Evolutionary conservation across 768 basidiomycete species (phyloP).

Genomic region (Boletus subcaerulescens): DNA sequence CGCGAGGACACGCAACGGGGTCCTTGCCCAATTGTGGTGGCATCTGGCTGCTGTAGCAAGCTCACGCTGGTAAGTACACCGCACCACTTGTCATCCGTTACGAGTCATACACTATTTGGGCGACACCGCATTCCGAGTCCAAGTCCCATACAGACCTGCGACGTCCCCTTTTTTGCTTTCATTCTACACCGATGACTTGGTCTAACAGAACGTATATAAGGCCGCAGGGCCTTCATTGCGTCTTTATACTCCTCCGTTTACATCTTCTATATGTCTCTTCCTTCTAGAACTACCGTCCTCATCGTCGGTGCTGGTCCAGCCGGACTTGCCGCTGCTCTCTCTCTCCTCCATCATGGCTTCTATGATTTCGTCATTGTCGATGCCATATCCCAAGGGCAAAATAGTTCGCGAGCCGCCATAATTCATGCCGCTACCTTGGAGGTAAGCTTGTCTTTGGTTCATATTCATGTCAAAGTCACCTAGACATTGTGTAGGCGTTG

Average conservation of each 20-base stretch:
- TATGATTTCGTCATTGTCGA: slow-evolving; percentile 46
- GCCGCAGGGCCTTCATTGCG: too few species aligned
- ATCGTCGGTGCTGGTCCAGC: slow-evolving; percentile 51
- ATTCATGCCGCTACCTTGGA: slow-evolving; percentile 54
- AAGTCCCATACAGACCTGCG: too few species aligned
- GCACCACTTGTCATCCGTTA: too few species aligned
- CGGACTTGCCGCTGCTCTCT: slow-evolving; percentile 46
- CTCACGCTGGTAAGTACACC: too few species aligned
- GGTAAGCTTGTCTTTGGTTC: slow-evolving; percentile 26
- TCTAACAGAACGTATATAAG: not conserved
- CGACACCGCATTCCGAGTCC: too few species aligned
- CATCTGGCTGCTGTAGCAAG: too few species aligned
- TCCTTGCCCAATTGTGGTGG: too few species aligned
- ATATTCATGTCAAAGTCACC: slow-evolving; percentile 30
- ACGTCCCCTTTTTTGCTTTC: too few species aligned
- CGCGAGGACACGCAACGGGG: too few species aligned
- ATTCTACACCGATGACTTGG: not conserved
- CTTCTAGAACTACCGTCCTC: slow-evolving; percentile 39
- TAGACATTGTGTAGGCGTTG: slow-evolving; percentile 35
- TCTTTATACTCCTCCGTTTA: not conserved
- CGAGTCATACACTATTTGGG: too few species aligned
- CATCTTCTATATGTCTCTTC: slow-evolving; percentile 23
- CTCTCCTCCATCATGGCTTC: slow-evolving; percentile 41
- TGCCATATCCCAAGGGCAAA: slow-evolving; percentile 28
- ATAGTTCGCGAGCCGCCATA: slow-evolving; percentile 42